phyloP scores from a whole-genome alignment of 495 filamentous ascomycete genomes.

The Hyphodiscus hymeniophilus region DNA sequence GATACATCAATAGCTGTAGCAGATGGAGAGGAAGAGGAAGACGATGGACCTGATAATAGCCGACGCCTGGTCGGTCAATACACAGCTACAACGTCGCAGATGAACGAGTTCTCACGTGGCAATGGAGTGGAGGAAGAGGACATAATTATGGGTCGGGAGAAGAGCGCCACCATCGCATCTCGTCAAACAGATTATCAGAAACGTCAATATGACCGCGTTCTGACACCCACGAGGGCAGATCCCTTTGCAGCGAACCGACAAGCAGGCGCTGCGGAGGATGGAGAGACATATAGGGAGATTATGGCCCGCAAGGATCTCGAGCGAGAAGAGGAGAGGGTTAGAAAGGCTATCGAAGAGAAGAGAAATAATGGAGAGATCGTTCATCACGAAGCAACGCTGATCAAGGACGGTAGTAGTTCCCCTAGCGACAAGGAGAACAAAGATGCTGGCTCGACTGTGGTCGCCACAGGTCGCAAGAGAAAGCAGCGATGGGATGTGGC shows the following conservation, averaged over 20 bases:
- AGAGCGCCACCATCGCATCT: slow-evolving; percentile 80
- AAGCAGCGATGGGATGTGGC: slow-evolving; percentile 92
- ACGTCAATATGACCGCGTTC: slow-evolving; percentile 75
- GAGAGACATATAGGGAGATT: slow-evolving; percentile 72
- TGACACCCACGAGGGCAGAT: slow-evolving; percentile 84
- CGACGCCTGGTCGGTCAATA: slow-evolving; percentile 91
- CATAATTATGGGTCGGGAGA: slow-evolving; percentile 77
- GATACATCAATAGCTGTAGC: slow-evolving; percentile 77
- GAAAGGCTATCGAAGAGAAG: slow-evolving; percentile 71
- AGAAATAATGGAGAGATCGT: slow-evolving; percentile 51
- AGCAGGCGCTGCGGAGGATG: slow-evolving; percentile 53
- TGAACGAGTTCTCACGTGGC: slow-evolving; percentile 88
- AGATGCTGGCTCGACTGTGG: slow-evolving; percentile 61
- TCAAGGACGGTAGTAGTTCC: slow-evolving; percentile 44
- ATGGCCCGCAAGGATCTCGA: slow-evolving; percentile 91
- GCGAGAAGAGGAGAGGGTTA: slow-evolving; percentile 86
- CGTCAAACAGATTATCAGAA: slow-evolving; percentile 98
- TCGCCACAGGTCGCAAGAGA: slow-evolving; percentile 60
- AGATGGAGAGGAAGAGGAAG: slow-evolving; percentile 77
- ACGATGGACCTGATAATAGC: slow-evolving; percentile 62
- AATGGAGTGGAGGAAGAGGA: slow-evolving; percentile 87
- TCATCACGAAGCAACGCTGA: slow-evolving; percentile 65
- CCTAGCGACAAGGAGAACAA: slow-evolving; percentile 58
- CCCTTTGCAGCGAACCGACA: slow-evolving; percentile 73
- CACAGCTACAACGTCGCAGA: slow-evolving; percentile 81